Evolutionary conservation across 2,329 filamentous ascomycete genomes (phyloP).

Genomic region (Dactylellina haptotyla): DNA sequence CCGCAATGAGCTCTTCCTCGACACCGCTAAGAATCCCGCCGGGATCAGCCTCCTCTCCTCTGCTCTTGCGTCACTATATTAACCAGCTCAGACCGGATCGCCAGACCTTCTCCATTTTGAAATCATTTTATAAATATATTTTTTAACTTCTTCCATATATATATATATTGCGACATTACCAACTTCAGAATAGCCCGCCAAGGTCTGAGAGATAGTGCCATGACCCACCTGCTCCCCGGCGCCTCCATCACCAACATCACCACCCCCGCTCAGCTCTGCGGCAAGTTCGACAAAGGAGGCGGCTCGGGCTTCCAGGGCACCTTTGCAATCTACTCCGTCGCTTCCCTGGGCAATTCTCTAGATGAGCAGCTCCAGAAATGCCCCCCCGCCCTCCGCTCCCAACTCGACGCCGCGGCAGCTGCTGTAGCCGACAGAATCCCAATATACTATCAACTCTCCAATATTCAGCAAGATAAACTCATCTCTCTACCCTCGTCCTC

Average conservation of each 20-base stretch:
- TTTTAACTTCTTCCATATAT: no score
- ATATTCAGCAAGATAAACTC: slow-evolving; percentile 26
- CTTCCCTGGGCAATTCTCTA: slow-evolving; percentile 6
- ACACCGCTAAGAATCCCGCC: no score
- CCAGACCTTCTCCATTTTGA: no score
- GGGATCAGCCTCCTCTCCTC: no score
- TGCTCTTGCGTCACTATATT: no score
- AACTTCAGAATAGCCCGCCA: no score
- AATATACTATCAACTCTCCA: slow-evolving; percentile 17
- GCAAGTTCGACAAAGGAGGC: slow-evolving; percentile 46
- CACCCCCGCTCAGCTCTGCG: slow-evolving; percentile 34
- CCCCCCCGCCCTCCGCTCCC: background rate
- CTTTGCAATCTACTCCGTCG: slow-evolving; percentile 39
- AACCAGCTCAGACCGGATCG: no score
- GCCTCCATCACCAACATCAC: background rate
- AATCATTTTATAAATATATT: no score
- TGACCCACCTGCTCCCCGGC: slow-evolving; percentile 5
- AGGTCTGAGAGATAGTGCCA: no score
- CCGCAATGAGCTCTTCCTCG: no score
- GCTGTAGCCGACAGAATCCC: slow-evolving; percentile 21
- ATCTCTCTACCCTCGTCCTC: slow-evolving; percentile 23
- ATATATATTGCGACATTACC: background rate
- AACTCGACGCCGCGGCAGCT: background rate
- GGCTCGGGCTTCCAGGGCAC: slow-evolving; percentile 18
- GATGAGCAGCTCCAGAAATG: slow-evolving; percentile 3